Percentiles rank a stretch among this genome's conserved stretches.
Evolutionary conservation across 495 filamentous ascomycete species (phyloP).

Genomic region (Extremus antarcticus): DNA sequence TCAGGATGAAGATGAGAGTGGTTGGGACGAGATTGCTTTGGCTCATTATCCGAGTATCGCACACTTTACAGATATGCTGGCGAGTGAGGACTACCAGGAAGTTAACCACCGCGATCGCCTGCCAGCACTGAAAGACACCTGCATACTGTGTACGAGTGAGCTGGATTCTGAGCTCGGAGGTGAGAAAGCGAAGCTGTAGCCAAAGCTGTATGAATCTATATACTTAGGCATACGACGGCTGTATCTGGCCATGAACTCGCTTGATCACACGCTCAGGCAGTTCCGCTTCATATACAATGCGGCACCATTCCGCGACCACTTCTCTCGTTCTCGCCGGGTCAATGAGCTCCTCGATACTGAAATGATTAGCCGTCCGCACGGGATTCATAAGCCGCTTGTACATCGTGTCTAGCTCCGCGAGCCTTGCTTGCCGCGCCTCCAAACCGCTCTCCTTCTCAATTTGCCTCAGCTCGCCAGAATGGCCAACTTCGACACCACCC

Average conservation of each 20-base stretch:
- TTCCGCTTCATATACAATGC: constrained; percentile 42
- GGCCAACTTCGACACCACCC: constrained; percentile 52
- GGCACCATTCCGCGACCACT: constrained; percentile 43
- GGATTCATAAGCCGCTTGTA: constrained; percentile 53
- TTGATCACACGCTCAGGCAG: constrained; percentile 40
- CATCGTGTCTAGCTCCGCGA: constrained; percentile 46
- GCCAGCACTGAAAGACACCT: constrained; percentile 50
- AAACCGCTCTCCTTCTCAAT: constrained; percentile 37
- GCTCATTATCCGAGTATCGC: constrained; percentile 55
- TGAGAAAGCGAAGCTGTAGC: constrained; percentile 17
- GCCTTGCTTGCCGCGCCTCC: constrained; percentile 37
- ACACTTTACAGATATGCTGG: constrained; percentile 58
- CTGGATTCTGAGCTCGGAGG: constrained; percentile 30
- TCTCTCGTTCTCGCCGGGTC: constrained; percentile 48
- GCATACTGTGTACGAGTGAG: constrained; percentile 51
- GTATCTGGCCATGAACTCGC: constrained; percentile 41
- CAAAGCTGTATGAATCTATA: not conserved
- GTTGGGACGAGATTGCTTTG: constrained; percentile 50
- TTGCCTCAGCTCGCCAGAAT: constrained; percentile 46
- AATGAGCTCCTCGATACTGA: constrained; percentile 54
- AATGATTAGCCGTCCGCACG: constrained; percentile 51
- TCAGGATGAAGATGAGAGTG: constrained; percentile 24
- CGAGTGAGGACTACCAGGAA: constrained; percentile 50
- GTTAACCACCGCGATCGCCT: constrained; percentile 47
- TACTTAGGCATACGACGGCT: constrained; percentile 35